Evolutionary conservation across 495 filamentous ascomycete genomes (phyloP).

Genomic region (Neurospora africana): DNA sequence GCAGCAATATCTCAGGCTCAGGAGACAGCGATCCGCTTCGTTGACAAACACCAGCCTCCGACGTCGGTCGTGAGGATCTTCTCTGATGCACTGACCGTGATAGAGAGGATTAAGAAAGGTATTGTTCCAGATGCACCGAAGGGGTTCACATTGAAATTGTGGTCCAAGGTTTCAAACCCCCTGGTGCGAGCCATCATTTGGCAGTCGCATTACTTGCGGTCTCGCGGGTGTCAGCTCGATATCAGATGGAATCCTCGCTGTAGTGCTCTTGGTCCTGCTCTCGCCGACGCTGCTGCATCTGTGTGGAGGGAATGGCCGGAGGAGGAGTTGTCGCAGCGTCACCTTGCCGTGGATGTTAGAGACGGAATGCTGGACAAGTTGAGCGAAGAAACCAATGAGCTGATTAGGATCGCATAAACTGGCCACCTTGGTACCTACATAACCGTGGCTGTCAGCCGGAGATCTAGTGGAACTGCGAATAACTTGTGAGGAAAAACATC

Average conservation of each 20-base stretch:
- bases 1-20: background rate
- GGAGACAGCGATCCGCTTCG: background rate
- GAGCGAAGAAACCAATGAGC: background rate
- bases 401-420: no score
- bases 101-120: background rate
- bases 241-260: background rate
- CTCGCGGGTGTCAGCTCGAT: background rate
- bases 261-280: background rate
- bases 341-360: accelerated
- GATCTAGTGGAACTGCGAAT: no score
- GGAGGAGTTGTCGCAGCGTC: background rate
- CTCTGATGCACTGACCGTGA: background rate
- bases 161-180: background rate
- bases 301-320: background rate
- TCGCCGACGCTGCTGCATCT: background rate
- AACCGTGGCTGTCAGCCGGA: no score
- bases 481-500: no score
- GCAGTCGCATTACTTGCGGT: background rate
- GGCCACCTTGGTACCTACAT: no score
- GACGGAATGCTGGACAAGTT: background rate
- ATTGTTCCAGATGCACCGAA: no score
- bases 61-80: background rate
- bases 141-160: background rate
- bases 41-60: background rate
- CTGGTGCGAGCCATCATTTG: background rate